Conservation (phyloP, 345 rosid genomes). For the Iberis pinnata region DNA sequence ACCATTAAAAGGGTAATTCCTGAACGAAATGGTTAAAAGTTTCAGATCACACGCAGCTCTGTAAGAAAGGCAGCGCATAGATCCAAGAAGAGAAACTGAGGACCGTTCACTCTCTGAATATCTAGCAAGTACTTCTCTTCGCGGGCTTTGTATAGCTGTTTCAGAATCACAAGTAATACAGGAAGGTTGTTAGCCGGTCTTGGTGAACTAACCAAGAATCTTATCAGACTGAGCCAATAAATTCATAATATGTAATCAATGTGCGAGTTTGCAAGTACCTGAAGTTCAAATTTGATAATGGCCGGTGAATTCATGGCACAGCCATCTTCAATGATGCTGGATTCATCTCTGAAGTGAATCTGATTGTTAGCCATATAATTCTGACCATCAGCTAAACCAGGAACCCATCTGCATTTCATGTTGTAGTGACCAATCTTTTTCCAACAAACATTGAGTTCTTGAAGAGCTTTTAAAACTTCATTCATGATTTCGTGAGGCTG, state of each 20-base stretch:
- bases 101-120: conserved; percentile 77
- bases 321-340: conserved; percentile 52
- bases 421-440: conserved; percentile 94
- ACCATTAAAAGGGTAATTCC: conserved; percentile 1
- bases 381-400: conserved; percentile 42
- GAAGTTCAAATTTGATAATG: conserved; percentile 82
- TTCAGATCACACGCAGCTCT: conserved; percentile 68
- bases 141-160: conserved; percentile 83
- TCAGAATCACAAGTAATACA: not conserved
- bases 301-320: conserved; percentile 39
- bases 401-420: conserved; percentile 93
- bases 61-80: conserved; percentile 88
- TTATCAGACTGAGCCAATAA: not conserved
- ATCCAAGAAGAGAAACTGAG: conserved; percentile 85
- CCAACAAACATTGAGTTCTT: conserved; percentile 86
- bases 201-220: too few relatives aligned
- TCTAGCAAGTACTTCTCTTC: conserved; percentile 86
- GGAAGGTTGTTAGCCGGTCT: not conserved
- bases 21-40: conserved; percentile 2
- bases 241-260: too few relatives aligned
- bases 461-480: conserved; percentile 71
- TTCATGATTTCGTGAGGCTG: conserved; percentile 90
- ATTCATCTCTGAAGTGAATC: conserved; percentile 45
- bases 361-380: conserved; percentile 23
- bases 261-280: conserved; percentile 41